Conservation (phyloP, 768 basidiomycete species). For the Auricularia auricula-judae region DNA sequence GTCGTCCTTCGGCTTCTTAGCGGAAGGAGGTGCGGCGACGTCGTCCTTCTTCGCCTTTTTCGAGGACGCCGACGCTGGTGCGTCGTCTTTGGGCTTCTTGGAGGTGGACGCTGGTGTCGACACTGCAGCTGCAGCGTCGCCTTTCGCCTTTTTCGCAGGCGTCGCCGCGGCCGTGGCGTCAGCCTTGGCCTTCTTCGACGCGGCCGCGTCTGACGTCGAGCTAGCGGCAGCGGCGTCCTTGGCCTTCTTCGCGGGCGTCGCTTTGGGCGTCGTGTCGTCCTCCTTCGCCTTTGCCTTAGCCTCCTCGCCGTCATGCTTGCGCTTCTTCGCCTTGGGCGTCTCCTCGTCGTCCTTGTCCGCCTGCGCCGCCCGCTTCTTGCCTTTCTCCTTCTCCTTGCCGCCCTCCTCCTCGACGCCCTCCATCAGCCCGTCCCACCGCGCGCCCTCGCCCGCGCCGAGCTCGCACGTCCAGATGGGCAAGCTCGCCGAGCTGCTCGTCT, state of each 20-base stretch:
- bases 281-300: slow-evolving; percentile 9
- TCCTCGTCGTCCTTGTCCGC: slow-evolving; percentile 8
- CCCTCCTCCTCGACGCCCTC: slow-evolving; percentile 17
- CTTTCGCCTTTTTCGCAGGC: background rate
- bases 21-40: background rate
- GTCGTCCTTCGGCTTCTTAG: background rate
- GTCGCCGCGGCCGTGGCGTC: background rate
- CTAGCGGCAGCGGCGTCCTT: slow-evolving; percentile 2
- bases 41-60: background rate
- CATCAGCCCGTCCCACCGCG: slow-evolving; percentile 46
- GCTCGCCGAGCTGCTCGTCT: slow-evolving; percentile 72
- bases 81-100: slow-evolving; percentile 6
- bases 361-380: background rate
- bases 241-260: background rate
- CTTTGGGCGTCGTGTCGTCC: slow-evolving; percentile 10
- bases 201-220: background rate
- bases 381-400: slow-evolving; percentile 11
- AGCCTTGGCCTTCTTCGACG: background rate
- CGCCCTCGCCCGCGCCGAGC: slow-evolving; percentile 48
- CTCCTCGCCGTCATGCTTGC: slow-evolving; percentile 10
- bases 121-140: no score
- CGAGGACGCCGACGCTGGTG: background rate
- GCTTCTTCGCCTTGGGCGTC: slow-evolving; percentile 15
- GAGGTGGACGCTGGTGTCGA: background rate
- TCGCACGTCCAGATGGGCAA: slow-evolving; percentile 87